Base-by-base conservation (phyloP, 129 eudicot species). In the carrot (Daucus carota) region DNA sequence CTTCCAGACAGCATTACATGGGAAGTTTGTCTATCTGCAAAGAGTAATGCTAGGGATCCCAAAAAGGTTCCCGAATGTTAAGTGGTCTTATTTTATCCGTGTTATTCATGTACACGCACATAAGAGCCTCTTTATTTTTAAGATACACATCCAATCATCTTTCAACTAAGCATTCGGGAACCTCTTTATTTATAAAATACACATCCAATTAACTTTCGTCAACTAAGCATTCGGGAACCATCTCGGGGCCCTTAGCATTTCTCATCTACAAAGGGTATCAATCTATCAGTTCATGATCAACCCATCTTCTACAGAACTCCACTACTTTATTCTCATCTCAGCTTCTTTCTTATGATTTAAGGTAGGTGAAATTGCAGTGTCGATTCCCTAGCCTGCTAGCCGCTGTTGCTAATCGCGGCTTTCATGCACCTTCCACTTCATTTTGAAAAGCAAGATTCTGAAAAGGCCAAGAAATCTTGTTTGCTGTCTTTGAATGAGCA, bases 181-280 rank as follows among this genome's bases (percentile, higher is more conserved):
- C n/a, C n/a, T n/a, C n/a, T n/a, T n/a, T n/a, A n/a, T n/a, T n/a
- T n/a, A n/a, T n/a, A n/a, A n/a, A n/a, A n/a, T n/a, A n/a, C n/a
- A n/a, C n/a, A n/a, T n/a, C n/a, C n/a, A n/a, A n/a, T n/a, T n/a
- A n/a, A n/a, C n/a, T n/a, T n/a, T n/a, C n/a, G n/a, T n/a, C n/a
- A n/a, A n/a, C n/a, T n/a, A n/a, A n/a, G n/a, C n/a, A n/a, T n/a
- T n/a, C n/a, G n/a, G n/a, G n/a, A n/a, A n/a, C n/a, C n/a, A n/a
- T n/a, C n/a, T n/a, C n/a, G n/a, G n/a, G n/a, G n/a, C n/a, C n/a
- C n/a, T n/a, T n/a, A n/a, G n/a, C n/a, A n/a, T n/a, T n/a, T n/a
- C n/a, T n/a, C n/a, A n/a, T n/a, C 47, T 75, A 32, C 76, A 36
- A 57, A 59, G 50, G 78, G 78, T 63, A 63, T 28, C 73, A 62